phyloP scores from a whole-genome alignment of 129 eudicot species.

The Centrapalus pauciflorus region DNA sequence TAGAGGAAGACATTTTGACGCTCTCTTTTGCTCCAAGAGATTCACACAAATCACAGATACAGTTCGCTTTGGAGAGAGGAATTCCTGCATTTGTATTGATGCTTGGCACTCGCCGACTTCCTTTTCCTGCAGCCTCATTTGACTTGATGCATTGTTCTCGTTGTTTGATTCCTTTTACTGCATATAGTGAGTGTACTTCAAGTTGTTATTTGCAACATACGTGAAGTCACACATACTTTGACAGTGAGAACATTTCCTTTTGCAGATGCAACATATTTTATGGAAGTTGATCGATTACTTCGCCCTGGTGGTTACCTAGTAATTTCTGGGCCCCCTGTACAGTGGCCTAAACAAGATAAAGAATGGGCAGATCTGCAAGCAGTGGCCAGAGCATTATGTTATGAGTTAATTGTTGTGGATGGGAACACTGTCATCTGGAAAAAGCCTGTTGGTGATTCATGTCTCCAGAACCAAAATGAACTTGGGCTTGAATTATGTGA shows the following conservation, averaged over 20 bases:
- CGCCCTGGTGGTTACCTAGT: constrained; percentile 94
- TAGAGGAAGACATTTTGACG: constrained; percentile 65
- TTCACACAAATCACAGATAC: constrained; percentile 96
- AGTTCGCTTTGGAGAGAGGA: constrained; percentile 96
- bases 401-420: constrained; percentile 87
- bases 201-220: background rate
- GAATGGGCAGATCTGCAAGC: constrained; percentile 99
- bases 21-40: constrained; percentile 99
- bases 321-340: constrained; percentile 97
- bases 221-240: background rate
- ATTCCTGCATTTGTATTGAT: constrained; percentile 90
- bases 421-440: constrained; percentile 96
- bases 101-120: constrained; percentile 97
- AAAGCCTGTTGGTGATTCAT: constrained; percentile 79
- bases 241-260: constrained; percentile 5
- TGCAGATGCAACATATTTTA: constrained; percentile 91
- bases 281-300: constrained; percentile 91
- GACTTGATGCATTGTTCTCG: constrained; percentile 97
- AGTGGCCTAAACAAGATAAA: constrained; percentile 95
- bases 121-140: constrained; percentile 83
- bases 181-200: constrained; percentile 65
- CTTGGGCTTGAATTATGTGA: constrained; percentile 66
- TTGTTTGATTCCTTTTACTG: constrained; percentile 90
- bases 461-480: constrained; percentile 78
- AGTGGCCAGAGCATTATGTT: constrained; percentile 87